These are phyloP conservation scores for Aspergillus panamensis DNA, from an alignment of 495 filamentous ascomycete genomes.

Conservation along the genomic window DNA sequence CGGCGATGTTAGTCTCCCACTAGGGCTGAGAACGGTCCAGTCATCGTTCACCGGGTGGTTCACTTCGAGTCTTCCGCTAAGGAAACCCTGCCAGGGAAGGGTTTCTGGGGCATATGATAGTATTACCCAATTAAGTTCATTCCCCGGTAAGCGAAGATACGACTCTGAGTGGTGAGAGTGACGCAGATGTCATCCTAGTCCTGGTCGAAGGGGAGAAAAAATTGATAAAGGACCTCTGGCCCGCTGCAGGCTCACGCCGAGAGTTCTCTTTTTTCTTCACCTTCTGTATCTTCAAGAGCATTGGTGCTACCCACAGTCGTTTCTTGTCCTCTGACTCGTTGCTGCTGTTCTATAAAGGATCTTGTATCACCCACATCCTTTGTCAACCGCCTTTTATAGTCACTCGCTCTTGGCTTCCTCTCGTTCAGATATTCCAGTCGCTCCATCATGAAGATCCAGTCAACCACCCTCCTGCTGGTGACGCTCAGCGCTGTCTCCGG, in stretches of 20 bases:
- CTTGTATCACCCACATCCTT: not conserved
- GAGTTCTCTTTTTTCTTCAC: not conserved
- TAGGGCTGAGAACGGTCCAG: constrained; percentile 12
- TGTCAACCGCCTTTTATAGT: not conserved
- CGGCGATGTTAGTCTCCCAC: constrained; percentile 13
- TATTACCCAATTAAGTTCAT: constrained; percentile 8
- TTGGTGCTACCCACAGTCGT: constrained; percentile 12
- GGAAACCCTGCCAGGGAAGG: constrained; percentile 14
- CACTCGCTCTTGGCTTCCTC: constrained; percentile 7
- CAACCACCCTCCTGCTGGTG: constrained; percentile 8
- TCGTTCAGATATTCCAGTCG: constrained; percentile 2
- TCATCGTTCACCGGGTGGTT: constrained; percentile 1
- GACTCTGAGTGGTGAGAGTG: constrained; percentile 5
- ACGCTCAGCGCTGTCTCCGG: constrained; percentile 8
- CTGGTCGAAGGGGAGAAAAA: not conserved
- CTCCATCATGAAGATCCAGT: constrained; percentile 12
- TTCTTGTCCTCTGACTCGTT: constrained; percentile 5
- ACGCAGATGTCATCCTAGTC: constrained; percentile 1
- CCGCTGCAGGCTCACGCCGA: not conserved
- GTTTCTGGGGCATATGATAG: not conserved
- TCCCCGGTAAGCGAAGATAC: constrained; percentile 1
- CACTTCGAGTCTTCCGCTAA: constrained; percentile 11
- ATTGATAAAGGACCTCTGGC: constrained; percentile 11
- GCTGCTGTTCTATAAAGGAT: not conserved
- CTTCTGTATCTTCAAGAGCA: constrained; percentile 7